Percentiles rank a stretch among this genome's conserved stretches.
These are phyloP conservation scores for Logfia minima DNA, from an alignment of 129 eudicot species.

Conservation along the genomic window DNA sequence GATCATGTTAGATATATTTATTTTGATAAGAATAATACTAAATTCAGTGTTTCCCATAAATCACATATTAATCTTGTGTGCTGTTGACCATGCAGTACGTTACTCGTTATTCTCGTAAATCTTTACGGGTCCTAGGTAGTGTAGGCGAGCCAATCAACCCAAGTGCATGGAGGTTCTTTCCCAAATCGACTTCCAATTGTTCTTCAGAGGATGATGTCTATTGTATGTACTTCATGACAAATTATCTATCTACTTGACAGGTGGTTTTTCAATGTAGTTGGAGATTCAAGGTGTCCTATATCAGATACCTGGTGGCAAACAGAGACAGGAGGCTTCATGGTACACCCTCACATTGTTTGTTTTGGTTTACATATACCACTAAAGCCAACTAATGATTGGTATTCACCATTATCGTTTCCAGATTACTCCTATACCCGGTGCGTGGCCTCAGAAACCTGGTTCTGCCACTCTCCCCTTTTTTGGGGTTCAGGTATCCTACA, in stretches of 20 bases:
- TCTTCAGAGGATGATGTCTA: not conserved
- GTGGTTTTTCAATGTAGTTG: constrained; percentile 92
- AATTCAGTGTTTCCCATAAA: not conserved
- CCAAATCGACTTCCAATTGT: not conserved
- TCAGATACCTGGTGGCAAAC: constrained; percentile 99
- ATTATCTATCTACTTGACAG: constrained; percentile 39
- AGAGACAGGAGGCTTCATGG: constrained; percentile 99
- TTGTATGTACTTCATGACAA: constrained; percentile 1
- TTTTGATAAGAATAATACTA: no score
- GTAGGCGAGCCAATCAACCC: constrained; percentile 99
- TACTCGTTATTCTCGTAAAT: constrained; percentile 91
- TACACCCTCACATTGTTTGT: constrained; percentile 21
- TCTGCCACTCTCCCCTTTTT: constrained; percentile 96
- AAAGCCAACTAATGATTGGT: constrained; percentile 10
- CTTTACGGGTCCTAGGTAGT: constrained; percentile 95
- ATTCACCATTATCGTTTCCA: constrained; percentile 33
- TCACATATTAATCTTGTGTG: constrained; percentile 18
- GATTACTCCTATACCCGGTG: constrained; percentile 98
- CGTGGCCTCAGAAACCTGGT: constrained; percentile 98
- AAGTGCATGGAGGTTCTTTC: constrained; percentile 95
- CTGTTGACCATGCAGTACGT: constrained; percentile 61
- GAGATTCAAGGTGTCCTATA: constrained; percentile 95
- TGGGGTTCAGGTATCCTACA: constrained; percentile 79
- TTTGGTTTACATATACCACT: not conserved
- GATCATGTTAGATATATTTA: not conserved